Evolutionary conservation across 805 yeast species (phyloP).

Genomic region (Brettanomyces bruxellensis): DNA sequence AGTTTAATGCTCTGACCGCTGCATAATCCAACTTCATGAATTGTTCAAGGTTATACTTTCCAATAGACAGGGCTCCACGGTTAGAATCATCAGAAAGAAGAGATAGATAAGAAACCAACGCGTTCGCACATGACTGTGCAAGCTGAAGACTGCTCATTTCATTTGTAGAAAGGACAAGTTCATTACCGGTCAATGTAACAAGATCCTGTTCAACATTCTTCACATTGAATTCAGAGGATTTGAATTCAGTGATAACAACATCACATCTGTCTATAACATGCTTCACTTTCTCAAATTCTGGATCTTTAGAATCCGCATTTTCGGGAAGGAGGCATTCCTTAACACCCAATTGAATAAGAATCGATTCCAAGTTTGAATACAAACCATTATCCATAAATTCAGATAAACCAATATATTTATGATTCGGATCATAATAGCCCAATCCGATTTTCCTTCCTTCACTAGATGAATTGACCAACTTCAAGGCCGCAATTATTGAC

Average conservation of each 20-base stretch:
- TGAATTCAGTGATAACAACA: conserved; percentile 55
- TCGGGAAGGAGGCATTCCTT: conserved; percentile 67
- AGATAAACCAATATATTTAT: conserved; percentile 55
- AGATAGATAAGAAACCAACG: conserved; percentile 60
- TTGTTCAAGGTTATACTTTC: conserved; percentile 62
- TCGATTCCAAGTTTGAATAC: conserved; percentile 77
- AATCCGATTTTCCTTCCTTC: conserved; percentile 60
- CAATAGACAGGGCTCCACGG: conserved; percentile 46
- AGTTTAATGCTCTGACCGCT: conserved; percentile 78
- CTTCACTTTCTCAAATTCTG: conserved; percentile 54
- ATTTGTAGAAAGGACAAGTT: conserved; percentile 44
- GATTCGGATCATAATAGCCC: conserved; percentile 67
- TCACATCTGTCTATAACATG: conserved; percentile 75
- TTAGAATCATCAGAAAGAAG: conserved; percentile 49
- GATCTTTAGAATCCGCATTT: conserved; percentile 25
- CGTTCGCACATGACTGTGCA: conserved; percentile 57
- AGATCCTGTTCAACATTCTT: conserved; percentile 75
- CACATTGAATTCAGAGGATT: conserved; percentile 46
- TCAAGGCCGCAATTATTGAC: conserved; percentile 46
- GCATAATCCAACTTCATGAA: conserved; percentile 89
- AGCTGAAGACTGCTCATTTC: conserved; percentile 39
- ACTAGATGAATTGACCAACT: conserved; percentile 27
- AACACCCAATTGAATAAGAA: conserved; percentile 81
- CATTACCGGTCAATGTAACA: conserved; percentile 54
- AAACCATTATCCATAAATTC: conserved; percentile 86